Base-by-base conservation (phyloP, 192 early-diverging fungal genomes). In the Dissophora globulifera region DNA sequence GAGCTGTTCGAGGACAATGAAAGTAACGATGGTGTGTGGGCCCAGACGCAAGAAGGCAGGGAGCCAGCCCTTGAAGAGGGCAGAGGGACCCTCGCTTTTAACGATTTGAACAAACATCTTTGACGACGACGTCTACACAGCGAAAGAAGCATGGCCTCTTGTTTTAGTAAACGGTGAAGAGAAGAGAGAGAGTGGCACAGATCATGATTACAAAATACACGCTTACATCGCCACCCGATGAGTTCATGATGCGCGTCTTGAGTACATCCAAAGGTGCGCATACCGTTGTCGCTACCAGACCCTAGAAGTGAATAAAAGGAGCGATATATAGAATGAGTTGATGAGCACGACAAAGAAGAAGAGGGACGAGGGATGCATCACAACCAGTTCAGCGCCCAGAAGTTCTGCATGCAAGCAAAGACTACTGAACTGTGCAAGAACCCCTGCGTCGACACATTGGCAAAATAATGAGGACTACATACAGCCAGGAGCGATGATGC, bases 171-270 rank as follows among this genome's bases (percentile, higher is more conserved):
- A 16, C 22, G 23, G n/a, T n/a, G 13, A 38, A 58, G 38, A 45
- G 38, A 60, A 30, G 30, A 17, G 54, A 12, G 20, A 33, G 29
- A 9, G 31, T 2, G 38, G 5, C 1, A 23, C 20, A 67, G 22
- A 42, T 59, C 8, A 67, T 47, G 4, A 62, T 72, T 56, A 12
- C 16, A 42, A 12, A 8, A 55, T 43, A 15, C 19, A 5, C 27
- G 78, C 53, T 50, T 67, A 62, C 83, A 72, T 17, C 82, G 23
- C 69, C 74, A 50, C 79, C 78, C 10, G 75, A 79, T 53, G 85
- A 86, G 62, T 91, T 93, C 94, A 95, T 95, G 51, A 93, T 85
- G 26, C 94, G 87, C 1, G 94, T 93, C 69, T 95, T 95, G 58
- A 95, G 88, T 12, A 95, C 88, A 81, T 93, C 92, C 23, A 90